Evolutionary conservation across 495 filamentous ascomycete genomes (phyloP).

Genomic region (Entonaema liquescens): DNA sequence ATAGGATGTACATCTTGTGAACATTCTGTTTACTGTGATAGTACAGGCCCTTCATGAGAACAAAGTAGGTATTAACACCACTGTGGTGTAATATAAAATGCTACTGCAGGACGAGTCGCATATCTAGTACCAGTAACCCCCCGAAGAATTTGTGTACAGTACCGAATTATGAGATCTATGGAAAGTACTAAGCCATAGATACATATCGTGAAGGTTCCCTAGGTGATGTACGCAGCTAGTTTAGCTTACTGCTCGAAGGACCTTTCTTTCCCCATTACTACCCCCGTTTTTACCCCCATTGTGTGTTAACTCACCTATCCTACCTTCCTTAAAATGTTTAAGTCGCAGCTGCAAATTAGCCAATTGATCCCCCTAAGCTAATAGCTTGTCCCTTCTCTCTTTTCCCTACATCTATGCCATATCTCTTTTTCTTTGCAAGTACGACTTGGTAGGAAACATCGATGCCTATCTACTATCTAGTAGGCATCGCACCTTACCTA

Average conservation of each 20-base stretch:
- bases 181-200: neutral
- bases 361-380: neutral
- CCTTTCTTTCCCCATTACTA: neutral
- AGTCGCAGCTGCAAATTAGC: neutral
- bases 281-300: neutral
- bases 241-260: neutral
- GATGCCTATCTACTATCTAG: neutral
- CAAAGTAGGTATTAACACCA: neutral
- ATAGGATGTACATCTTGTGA: neutral
- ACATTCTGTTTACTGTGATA: neutral
- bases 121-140: neutral
- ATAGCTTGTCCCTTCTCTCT: neutral
- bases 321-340: no score
- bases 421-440: neutral
- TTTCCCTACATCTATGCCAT: neutral
- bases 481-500: neutral
- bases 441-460: neutral
- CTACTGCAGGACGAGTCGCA: neutral
- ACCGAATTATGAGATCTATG: neutral
- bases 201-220: neutral
- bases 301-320: neutral
- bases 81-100: neutral
- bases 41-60: neutral
- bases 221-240: neutral
- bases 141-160: neutral